These are phyloP conservation scores for Fusarium acutatum DNA, from an alignment of 2,329 filamentous ascomycete species.

Conservation along the genomic window DNA sequence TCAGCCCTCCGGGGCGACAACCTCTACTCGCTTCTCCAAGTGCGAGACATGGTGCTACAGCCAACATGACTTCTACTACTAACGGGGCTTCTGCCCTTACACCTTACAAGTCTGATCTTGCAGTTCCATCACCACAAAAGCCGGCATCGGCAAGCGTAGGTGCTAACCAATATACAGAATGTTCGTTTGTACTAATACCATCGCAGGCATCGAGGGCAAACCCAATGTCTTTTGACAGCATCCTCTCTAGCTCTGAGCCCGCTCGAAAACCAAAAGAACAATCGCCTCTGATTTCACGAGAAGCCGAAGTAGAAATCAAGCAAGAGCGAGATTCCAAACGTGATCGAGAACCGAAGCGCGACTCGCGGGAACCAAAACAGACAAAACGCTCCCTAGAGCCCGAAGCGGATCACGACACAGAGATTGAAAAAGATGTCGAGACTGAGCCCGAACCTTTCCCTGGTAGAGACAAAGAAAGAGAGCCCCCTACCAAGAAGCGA, in stretches of 20 bases:
- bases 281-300: conserved; percentile 49
- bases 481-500: conserved; percentile 45
- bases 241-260: conserved; percentile 82
- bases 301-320: conserved; percentile 31
- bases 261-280: conserved; percentile 62
- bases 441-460: conserved; percentile 44
- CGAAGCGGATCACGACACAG: conserved; percentile 44
- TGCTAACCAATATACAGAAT: conserved; percentile 16
- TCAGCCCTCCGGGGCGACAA: conserved; percentile 54
- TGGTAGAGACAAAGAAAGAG: conserved; percentile 41
- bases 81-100: conserved; percentile 53
- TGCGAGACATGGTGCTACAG: conserved; percentile 53
- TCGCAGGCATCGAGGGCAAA: conserved; percentile 75
- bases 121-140: conserved; percentile 52
- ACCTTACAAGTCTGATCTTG: conserved; percentile 51
- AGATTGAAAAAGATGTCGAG: conserved; percentile 49
- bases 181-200: conserved; percentile 21
- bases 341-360: conserved; percentile 29
- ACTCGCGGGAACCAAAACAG: conserved; percentile 36
- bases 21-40: conserved; percentile 59
- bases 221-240: conserved; percentile 96
- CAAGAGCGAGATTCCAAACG: conserved; percentile 19
- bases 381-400: conserved; percentile 43
- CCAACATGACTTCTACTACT: conserved; percentile 50
- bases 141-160: conserved; percentile 50